Percentiles rank a stretch among this genome's conserved stretches.
Conservation (phyloP, 176 grass and related monocot species). For the Elaeis guineensis region DNA sequence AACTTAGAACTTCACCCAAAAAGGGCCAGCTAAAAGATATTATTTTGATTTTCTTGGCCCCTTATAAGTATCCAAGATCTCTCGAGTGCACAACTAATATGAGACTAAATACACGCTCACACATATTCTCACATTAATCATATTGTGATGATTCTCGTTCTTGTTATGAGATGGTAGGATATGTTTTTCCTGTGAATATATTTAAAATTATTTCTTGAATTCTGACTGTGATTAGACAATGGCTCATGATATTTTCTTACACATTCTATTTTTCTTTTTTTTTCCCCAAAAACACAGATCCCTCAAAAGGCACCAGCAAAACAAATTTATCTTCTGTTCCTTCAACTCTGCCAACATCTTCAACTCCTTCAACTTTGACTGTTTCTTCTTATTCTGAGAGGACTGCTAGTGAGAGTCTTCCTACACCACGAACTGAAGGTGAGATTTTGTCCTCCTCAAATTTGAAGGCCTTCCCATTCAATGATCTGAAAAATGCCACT, state of each 20-base stretch:
- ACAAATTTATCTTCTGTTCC: constrained; percentile 11
- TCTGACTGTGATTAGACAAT: neutral
- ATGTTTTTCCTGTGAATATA: no score
- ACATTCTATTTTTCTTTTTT: neutral
- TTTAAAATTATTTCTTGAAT: neutral
- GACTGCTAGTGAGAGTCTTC: constrained; percentile 2
- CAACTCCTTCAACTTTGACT: constrained; percentile 4
- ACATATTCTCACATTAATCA: no score
- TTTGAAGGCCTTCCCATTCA: constrained; percentile 19
- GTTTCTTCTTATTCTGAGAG: constrained; percentile 1
- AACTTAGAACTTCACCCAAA: no score
- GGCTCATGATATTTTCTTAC: neutral
- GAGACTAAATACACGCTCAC: no score
- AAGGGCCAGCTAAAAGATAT: no score
- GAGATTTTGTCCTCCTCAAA: constrained; percentile 18
- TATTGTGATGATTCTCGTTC: no score
- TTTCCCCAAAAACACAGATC: neutral
- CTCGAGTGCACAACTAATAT: no score
- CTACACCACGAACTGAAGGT: constrained; percentile 17
- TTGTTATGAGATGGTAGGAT: no score
- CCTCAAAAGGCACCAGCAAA: constrained; percentile 1
- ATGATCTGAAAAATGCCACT: constrained; percentile 17
- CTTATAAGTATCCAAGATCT: no score
- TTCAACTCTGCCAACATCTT: constrained; percentile 7
- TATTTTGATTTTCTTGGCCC: no score